Evolutionary conservation across 2,329 filamentous ascomycete genomes (phyloP), one percentile per base, ranked within the genome.

Genomic region (Monilinia vaccinii-corymbosi): DNA sequence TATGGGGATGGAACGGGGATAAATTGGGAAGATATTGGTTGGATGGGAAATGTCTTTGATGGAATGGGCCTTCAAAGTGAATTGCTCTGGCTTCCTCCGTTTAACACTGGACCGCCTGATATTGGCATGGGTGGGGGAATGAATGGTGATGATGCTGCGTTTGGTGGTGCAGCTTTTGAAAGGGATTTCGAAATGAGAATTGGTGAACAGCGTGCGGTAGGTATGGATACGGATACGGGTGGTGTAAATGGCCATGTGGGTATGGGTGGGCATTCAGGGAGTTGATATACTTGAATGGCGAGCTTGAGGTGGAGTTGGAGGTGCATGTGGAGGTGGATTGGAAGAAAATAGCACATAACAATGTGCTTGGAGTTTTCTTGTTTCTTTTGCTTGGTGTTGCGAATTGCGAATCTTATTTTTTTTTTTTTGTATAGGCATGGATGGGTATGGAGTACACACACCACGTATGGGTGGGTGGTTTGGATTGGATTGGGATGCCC

Each of bases 51-150:
- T 44, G 36, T 28, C 10, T 53, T 31, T n/a, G 50, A 44, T 32
- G n/a, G 31, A 16, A 31, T 53, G 38, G 13, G 38, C n/a, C 25
- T 53, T 23, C 36, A 53, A n/a, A 31, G 42, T 3, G 36, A 25
- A 13, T 87, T 86, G 56, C 89, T 88, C 6, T 97, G 92, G 89
- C 96, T 95, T 73, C 85, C 96, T 77, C 91, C 92, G 1, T 96
- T 96, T 74, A 95, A 96, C 71, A 84, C 96, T 74, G 89, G 94
- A 61, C 89, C 91, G 23, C 85, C 88, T 0, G 82, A 84, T 60
- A 73, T 82, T 46, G 75, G 76, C 8, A 16, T 31, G 23, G 46
- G 49, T 11, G 46, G 18, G 14, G 16, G 50, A 16, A 21, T 42
- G 25, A 79, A 80, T 58, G 80, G 81, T n/a, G 63, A 61, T 18